Evolutionary conservation across 441 rosid genomes (phyloP).

Genomic region (Gossypium schwendimanii): DNA sequence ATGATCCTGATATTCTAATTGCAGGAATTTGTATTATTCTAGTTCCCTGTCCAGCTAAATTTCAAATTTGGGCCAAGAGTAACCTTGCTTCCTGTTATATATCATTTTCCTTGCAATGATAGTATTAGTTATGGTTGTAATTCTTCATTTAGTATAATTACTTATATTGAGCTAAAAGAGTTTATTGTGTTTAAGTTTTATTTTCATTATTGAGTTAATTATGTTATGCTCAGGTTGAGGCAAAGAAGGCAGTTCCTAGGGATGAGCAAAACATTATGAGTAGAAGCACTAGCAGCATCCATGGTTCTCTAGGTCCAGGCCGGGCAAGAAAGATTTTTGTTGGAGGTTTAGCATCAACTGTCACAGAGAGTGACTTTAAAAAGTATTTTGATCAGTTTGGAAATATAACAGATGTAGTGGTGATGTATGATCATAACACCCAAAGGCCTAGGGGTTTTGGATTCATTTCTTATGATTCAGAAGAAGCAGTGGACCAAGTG

Average conservation of each 20-base stretch:
- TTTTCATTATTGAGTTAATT: constrained; percentile 16
- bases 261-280: constrained; percentile 73
- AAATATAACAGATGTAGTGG: constrained; percentile 77
- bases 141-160: neutral
- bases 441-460: constrained; percentile 98
- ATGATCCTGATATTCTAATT: constrained; percentile 26
- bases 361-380: constrained; percentile 79
- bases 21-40: constrained; percentile 23
- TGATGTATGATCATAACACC: constrained; percentile 95
- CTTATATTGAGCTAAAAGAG: constrained; percentile 4
- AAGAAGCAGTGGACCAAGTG: constrained; percentile 85
- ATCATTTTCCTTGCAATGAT: neutral
- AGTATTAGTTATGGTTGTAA: constrained; percentile 6
- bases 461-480: constrained; percentile 83
- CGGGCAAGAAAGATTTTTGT: constrained; percentile 90
- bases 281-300: constrained; percentile 46
- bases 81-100: constrained; percentile 1
- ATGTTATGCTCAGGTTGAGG: constrained; percentile 62
- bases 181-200: constrained; percentile 6
- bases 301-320: constrained; percentile 78
- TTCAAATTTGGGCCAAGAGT: too few species aligned
- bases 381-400: constrained; percentile 90
- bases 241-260: constrained; percentile 90
- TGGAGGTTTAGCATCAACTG: constrained; percentile 92
- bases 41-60: neutral